Base-by-base conservation (phyloP, 2,329 filamentous ascomycete genomes). In the Sporothrix inflata region DNA sequence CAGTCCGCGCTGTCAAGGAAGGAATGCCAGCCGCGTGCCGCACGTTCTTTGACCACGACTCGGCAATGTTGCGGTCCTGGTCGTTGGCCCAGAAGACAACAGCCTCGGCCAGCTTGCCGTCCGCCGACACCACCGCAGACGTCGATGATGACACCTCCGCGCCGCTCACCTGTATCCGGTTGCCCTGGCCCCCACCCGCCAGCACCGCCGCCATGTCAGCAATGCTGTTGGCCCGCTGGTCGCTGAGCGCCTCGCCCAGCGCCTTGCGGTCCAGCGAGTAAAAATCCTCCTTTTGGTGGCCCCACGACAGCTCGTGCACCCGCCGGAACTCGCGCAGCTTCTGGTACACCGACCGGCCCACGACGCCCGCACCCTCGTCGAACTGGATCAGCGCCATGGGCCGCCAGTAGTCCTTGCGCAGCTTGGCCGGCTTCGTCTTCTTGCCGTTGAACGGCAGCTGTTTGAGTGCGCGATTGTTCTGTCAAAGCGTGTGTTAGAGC, bases 361-460 rank as follows among this genome's bases (percentile, higher is more conserved):
- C 82, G 34, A 81, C 78, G 73, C 85, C 86, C 51, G 83, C 80
- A 57, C 85, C 86, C 60, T 80, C 73, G 57, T 85, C 85, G 78
- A 92, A 89, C 77, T 85, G 82, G 74, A 92, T 87, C 74, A 85
- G 81, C 68, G 88, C 89, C 77, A 91, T 81, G 7, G 88, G 87
- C 45, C 82, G 82, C 90, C 90, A 92, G 81, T 89, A 88, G 82
- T 92, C 90, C 80, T 89, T 90, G 73, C 90, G 88, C 51, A 92
- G 82, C 77, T 87, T 88, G 70, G 85, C 79, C 1, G 89, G 89
- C 75, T 88, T 86, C 63, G 87, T 85, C 81, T 92, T 91, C 79
- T 91, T 92, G 80, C 89, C 90, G 75, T 89, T 89, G 82, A 87
- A 92, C 65, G 88, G 86, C 73, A 92, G 76, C 63, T 81, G 80